These are phyloP conservation scores for Nicotiana rustica DNA, from an alignment of 305 asterid genomes.

Conservation along the genomic window DNA sequence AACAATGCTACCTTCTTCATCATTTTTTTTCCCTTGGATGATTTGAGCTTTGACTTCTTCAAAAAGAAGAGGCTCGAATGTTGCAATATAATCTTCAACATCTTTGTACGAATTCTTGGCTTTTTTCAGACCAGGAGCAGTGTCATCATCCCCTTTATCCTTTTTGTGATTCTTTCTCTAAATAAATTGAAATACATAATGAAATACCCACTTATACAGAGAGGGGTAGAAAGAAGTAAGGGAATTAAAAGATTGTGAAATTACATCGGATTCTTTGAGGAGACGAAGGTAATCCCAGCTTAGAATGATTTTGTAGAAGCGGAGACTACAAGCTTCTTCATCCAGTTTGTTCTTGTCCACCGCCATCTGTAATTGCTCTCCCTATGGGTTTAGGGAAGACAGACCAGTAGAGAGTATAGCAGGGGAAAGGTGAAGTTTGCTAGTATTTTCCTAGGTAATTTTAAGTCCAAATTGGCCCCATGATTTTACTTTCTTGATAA, in stretches of 20 bases:
- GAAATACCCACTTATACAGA: neutral
- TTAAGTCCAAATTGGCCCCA: too few species aligned
- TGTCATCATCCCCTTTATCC: slow-evolving; percentile 39
- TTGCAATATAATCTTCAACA: slow-evolving; percentile 74
- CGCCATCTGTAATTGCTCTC: slow-evolving; percentile 54
- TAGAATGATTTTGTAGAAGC: slow-evolving; percentile 82
- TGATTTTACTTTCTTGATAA: too few species aligned
- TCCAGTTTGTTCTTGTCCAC: slow-evolving; percentile 69
- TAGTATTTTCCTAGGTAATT: neutral
- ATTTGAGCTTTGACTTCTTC: slow-evolving; percentile 97
- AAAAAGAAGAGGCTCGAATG: slow-evolving; percentile 90
- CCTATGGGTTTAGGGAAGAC: slow-evolving; percentile 9
- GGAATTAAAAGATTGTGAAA: neutral
- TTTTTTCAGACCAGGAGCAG: slow-evolving; percentile 53
- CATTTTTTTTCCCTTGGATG: slow-evolving; percentile 62
- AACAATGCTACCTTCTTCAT: slow-evolving; percentile 71
- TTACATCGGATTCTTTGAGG: slow-evolving; percentile 67
- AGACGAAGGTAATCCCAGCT: slow-evolving; percentile 86
- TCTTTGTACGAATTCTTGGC: slow-evolving; percentile 79
- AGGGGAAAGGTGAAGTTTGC: neutral
- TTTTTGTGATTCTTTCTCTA: slow-evolving; percentile 48
- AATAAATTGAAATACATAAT: neutral
- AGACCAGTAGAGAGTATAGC: neutral
- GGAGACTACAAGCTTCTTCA: slow-evolving; percentile 65
- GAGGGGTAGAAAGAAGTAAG: neutral